phyloP scores from a whole-genome alignment of 148 eudicot genomes.

The Chenopodium album region DNA sequence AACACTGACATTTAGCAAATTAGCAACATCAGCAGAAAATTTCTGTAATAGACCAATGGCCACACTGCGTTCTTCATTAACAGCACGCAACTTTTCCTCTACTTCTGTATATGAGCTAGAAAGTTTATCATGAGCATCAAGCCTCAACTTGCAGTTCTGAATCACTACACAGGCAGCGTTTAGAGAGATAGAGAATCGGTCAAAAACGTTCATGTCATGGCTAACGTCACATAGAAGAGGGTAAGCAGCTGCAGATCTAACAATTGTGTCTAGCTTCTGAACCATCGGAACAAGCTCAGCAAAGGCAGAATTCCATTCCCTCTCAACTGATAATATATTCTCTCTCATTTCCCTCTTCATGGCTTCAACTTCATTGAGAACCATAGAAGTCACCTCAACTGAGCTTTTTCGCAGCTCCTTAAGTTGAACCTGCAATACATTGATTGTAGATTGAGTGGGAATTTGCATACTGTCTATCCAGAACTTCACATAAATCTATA shows the following conservation, averaged over 20 bases:
- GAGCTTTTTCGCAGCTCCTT: constrained; percentile 47
- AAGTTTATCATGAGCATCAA: constrained; percentile 47
- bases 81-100: constrained; percentile 38
- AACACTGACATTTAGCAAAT: constrained; percentile 40
- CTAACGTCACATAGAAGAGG: constrained; percentile 17
- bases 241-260: constrained; percentile 30
- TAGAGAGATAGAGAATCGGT: constrained; percentile 45
- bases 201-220: constrained; percentile 37
- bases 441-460: constrained; percentile 39
- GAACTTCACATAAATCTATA: constrained; percentile 38
- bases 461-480: constrained; percentile 36
- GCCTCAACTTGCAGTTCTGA: constrained; percentile 46
- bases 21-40: constrained; percentile 43
- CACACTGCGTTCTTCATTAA: constrained; percentile 39
- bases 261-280: constrained; percentile 51
- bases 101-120: constrained; percentile 33
- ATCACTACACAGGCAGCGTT: constrained; percentile 60
- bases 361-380: constrained; percentile 42
- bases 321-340: constrained; percentile 39
- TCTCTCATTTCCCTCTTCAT: constrained; percentile 53
- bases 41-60: constrained; percentile 48
- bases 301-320: constrained; percentile 46
- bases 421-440: constrained; percentile 50
- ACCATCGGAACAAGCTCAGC: constrained; percentile 43
- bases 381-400: constrained; percentile 39